Base-by-base conservation (phyloP, 2,329 filamentous ascomycete species). In the Lasiodiplodia theobromae region DNA sequence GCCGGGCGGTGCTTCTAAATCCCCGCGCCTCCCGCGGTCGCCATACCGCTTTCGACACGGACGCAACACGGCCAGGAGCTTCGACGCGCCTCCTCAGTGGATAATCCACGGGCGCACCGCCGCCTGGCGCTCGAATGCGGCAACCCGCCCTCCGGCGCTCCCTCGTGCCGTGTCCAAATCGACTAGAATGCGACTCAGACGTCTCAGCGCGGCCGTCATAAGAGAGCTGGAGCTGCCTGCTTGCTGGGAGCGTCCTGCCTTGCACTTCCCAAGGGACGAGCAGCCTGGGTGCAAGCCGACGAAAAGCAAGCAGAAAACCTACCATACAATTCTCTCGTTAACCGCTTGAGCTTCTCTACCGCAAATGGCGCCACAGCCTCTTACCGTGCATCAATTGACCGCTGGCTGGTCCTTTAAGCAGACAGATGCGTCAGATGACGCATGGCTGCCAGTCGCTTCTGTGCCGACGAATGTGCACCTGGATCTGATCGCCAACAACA, bases 391-490 rank as follows among this genome's bases (percentile, higher is more conserved):
- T 52, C 73, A 77, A 67, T 73, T 84, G 66, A 74, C 73, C 6
- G 71, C 77, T 8, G 81, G 81, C 56, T 84, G 83, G 83, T 70
- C 74, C 12, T 83, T 85, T 77, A 84, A 81, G 74, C 80, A 84
- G 71, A 77, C 79, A 18, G 77, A 82, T 68, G 70, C 73, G 3
- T 73, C 76, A 23, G 74, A 82, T 40, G 69, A 77, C 71, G 74
- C 73, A n/a, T 85, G 82, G 83, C 73, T 84, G 54, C 75, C 81
- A 2, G 82, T 83, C 44, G 77, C 79, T 54, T 76, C 72, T 54
- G 81, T 85, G 7, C 83, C 83, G 6, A 84, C 83, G 1, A 84
- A 83, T 72, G 79, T 84, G 28, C 83, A 85, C 70, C 73, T 84
- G 58, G 83, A 85, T 69, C 74, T 84, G 67, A 79, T 85, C 44